Conservation (phyloP, 2,329 filamentous ascomycete species). For the Chrysosporium queenslandicum region DNA sequence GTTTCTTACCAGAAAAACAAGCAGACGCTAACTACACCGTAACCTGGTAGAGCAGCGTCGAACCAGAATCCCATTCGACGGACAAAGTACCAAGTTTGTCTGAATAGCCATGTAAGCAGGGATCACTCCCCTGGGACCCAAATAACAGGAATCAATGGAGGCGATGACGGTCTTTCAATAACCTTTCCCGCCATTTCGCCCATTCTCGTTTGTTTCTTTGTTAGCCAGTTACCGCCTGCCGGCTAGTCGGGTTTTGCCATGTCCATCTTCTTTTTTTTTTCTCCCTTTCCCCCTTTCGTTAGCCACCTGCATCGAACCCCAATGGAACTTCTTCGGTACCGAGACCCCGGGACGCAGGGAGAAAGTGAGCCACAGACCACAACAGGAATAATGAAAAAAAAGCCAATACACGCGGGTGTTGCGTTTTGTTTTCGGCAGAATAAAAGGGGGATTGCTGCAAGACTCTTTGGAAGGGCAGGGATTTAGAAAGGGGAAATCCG, state of each 20-base stretch:
- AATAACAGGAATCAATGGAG: background rate
- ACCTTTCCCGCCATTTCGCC: background rate
- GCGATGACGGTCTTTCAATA: background rate
- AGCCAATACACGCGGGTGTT: background rate
- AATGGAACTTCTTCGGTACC: constrained; percentile 5
- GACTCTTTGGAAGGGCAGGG: background rate
- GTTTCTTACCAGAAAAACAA: too few species aligned
- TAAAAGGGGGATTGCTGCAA: background rate
- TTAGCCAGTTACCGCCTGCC: background rate
- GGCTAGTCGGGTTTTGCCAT: background rate
- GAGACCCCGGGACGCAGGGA: background rate
- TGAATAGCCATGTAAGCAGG: background rate
- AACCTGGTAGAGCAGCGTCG: too few species aligned
- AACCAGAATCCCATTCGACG: too few species aligned
- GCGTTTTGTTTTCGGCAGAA: background rate
- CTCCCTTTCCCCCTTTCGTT: background rate
- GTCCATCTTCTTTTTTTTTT: background rate
- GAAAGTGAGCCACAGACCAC: background rate
- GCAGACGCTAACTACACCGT: too few species aligned
- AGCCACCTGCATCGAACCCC: constrained; percentile 1
- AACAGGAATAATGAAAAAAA: background rate
- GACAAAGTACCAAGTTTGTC: too few species aligned
- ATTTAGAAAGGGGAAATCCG: too few species aligned
- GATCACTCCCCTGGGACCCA: background rate
- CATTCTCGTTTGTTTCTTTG: background rate